phyloP scores from a whole-genome alignment of 805 yeast species.

The Pichia eremophila region DNA sequence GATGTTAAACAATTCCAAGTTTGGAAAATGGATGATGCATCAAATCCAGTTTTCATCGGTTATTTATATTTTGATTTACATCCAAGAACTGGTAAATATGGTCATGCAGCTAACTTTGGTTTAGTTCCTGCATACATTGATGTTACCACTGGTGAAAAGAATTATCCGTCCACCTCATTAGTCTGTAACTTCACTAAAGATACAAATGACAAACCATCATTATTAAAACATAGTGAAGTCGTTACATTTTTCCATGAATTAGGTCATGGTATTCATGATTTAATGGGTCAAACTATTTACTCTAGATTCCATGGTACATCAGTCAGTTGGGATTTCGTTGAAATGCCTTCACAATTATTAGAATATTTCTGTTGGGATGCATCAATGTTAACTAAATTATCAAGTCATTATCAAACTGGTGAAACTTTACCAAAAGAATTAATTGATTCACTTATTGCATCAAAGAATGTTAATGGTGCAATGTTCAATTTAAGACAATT shows the following conservation, averaged over 20 bases:
- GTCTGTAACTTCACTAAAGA: conserved; percentile 83
- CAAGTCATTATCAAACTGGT: conserved; percentile 53
- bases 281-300: conserved; percentile 56
- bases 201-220: conserved; percentile 55
- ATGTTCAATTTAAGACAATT: conserved; percentile 64
- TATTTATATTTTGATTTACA: conserved; percentile 74
- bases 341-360: conserved; percentile 83
- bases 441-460: conserved; percentile 45
- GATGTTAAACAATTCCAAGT: conserved; percentile 71
- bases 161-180: conserved; percentile 63
- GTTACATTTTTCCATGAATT: conserved; percentile 83
- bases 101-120: conserved; percentile 82
- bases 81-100: conserved; percentile 80
- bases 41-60: conserved; percentile 56
- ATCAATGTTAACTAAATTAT: conserved; percentile 45
- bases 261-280: conserved; percentile 81
- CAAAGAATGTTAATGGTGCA: conserved; percentile 74
- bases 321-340: conserved; percentile 81
- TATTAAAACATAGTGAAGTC: conserved; percentile 70
- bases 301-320: conserved; percentile 68
- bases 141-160: conserved; percentile 36
- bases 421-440: conserved; percentile 48
- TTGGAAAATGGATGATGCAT: conserved; percentile 47
- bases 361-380: conserved; percentile 85
- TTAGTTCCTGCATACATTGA: conserved; percentile 49